Base-by-base conservation (phyloP, 2,329 filamentous ascomycete genomes). In the Exophiala lecanii-corni region DNA sequence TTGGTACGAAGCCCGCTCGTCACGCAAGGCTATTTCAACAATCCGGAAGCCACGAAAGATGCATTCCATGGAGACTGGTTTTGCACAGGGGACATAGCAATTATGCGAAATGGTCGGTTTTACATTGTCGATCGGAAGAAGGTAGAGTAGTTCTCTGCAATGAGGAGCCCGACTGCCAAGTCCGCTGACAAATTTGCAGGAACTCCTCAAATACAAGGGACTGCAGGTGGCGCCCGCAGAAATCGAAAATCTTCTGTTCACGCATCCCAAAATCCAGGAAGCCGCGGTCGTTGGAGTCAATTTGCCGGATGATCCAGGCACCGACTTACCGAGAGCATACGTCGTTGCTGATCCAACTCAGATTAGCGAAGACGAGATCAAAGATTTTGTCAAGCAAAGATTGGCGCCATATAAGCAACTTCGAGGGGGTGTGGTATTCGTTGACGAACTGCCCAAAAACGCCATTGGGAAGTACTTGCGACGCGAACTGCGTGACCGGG, bases 111-210 rank as follows among this genome's bases (percentile, higher is more conserved):
- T 23, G 84, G 83, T n/a, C 84, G 89, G 57, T 82, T 89, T 50
- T 91, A 79, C 66, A 86, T 91, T 57, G 89, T 86, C 1, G 87
- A 94, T 59, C 79, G 87, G 3, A 67, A 84, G 12, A 85, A 84
- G 66, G 47, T 50, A 32, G 9, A 43, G 34, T 13, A 52, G 45
- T 65, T n/a, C n/a, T n/a, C n/a, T n/a, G n/a, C n/a, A n/a, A n/a
- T n/a, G n/a, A n/a, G n/a, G n/a, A n/a, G n/a, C n/a, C n/a, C n/a
- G n/a, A n/a, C n/a, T n/a, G n/a, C n/a, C n/a, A n/a, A n/a, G n/a
- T n/a, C n/a, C n/a, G n/a, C n/a, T n/a, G n/a, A n/a, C n/a, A n/a
- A n/a, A n/a, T n/a, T n/a, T 17, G 7, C 30, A 54, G 51, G 67
- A 62, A 40, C 57, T 64, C 17, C 65, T 66, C 56, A 75, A 81